Base-by-base conservation (phyloP, 192 early-diverging fungal species). In the Gryganskiella cystojenkinii region DNA sequence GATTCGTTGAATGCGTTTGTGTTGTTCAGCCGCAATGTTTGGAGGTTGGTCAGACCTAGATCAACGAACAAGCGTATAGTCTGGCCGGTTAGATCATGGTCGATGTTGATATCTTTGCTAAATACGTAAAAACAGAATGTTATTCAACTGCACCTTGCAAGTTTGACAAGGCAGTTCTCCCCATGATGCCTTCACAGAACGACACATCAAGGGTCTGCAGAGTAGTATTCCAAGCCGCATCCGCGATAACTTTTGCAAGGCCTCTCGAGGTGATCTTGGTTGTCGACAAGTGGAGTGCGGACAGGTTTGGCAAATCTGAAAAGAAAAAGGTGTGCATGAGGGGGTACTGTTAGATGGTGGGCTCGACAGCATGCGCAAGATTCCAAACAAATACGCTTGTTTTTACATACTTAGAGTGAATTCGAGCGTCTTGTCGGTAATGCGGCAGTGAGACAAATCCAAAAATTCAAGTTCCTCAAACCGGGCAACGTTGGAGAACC, bases 241-340 rank as follows among this genome's bases (percentile, higher is more conserved):
- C 30, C 0, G 66, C 35, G 19, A 74, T 67, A 34, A 81, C 61
- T 14, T 28, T 67, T 22, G 63, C 49, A 11, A 90, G 42, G 9
- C 87, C 88, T 33, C 15, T 50, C 19, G 85, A 70, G 0, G 88
- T 86, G 35, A 90, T 80, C 52, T 89, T 87, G n/a, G 85, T 90
- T 10, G 73, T 62, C 27, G 87, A 81, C 22, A 90, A 50, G 40
- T 82, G 66, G 6, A 82, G 42, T 27, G 75, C 71, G 28, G 11
- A 50, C 15, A 80, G 49, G 19, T 34, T 44, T 9, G 73, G 60
- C 11, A 79, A 46, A 30, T 57, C 81, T 83, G 64, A 3, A n/a
- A 45, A 13, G 28, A 19, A 25, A 57, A 43, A 31, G n/a, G n/a
- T n/a, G n/a, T n/a, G n/a, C 15, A 15, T 20, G 3, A 44, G 49